Evolutionary conservation across 768 basidiomycete species (phyloP).

Genomic region (Lentinula boryana): DNA sequence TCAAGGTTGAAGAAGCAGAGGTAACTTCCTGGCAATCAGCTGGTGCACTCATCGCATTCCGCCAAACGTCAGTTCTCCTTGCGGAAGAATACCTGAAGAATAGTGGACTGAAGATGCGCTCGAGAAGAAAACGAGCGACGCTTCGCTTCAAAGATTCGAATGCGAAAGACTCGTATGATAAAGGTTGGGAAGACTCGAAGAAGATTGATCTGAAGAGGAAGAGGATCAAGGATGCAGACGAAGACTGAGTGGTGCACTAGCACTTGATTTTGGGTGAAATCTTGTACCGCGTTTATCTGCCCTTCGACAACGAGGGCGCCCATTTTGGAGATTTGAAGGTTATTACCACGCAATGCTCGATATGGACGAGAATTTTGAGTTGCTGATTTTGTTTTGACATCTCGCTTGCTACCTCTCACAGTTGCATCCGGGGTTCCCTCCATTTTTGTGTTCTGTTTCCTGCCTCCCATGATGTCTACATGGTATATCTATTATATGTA

Average conservation of each 20-base stretch:
- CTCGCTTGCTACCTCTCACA: too few species aligned
- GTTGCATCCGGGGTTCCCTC: too few species aligned
- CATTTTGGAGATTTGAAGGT: too few species aligned
- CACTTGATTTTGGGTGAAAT: too few species aligned
- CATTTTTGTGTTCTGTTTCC: too few species aligned
- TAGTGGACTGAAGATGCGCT: constrained; percentile 14
- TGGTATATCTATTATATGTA: too few species aligned
- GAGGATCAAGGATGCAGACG: constrained; percentile 14
- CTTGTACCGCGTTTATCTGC: too few species aligned
- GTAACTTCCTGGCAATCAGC: constrained; percentile 18
- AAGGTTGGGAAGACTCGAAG: constrained; percentile 22
- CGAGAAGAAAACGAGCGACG: constrained; percentile 8
- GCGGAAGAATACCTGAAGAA: constrained; percentile 20
- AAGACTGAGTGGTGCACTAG: background rate
- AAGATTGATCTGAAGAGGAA: constrained; percentile 20
- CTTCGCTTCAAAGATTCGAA: constrained; percentile 14
- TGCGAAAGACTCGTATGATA: constrained; percentile 18
- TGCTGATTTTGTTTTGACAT: too few species aligned
- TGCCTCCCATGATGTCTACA: too few species aligned
- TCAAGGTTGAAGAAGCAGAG: constrained; percentile 11
- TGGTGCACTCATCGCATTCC: constrained; percentile 17
- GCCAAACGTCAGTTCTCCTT: constrained; percentile 16
- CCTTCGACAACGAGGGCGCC: too few species aligned
- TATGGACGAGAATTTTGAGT: too few species aligned
- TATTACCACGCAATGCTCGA: too few species aligned